These are phyloP conservation scores for Pythium sp. DNA, from an alignment of 352 stramenopile species.

Conservation along the genomic window DNA sequence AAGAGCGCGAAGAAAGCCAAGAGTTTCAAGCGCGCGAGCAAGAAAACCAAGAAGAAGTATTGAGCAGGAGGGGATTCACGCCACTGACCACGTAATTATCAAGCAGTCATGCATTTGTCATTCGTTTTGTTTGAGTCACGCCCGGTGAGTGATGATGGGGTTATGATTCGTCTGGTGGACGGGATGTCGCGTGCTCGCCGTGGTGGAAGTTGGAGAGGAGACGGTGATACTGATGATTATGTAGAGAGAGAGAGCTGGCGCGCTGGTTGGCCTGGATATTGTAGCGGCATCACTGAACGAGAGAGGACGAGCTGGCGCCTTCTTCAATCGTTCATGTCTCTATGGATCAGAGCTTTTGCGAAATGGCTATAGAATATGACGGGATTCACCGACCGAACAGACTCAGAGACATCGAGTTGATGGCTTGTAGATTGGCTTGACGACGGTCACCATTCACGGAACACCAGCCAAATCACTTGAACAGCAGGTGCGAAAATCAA, in stretches of 20 bases:
- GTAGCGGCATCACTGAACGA: background rate
- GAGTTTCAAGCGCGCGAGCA: slow-evolving; percentile 6
- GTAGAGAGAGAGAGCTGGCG: background rate
- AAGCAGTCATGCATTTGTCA: background rate
- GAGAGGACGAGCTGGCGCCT: background rate
- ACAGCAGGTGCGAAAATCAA: background rate
- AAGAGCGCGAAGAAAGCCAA: slow-evolving; percentile 7
- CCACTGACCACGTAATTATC: background rate
- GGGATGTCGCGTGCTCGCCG: background rate
- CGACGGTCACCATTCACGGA: background rate
- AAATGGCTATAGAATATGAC: background rate
- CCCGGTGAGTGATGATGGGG: background rate
- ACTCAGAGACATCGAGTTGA: background rate
- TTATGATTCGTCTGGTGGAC: background rate
- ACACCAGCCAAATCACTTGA: background rate
- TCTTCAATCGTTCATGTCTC: background rate
- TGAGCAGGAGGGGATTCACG: background rate
- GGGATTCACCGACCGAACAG: background rate
- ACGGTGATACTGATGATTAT: background rate
- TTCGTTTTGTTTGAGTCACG: background rate
- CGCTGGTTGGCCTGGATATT: background rate
- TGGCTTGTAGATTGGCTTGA: background rate
- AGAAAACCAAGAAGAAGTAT: slow-evolving; percentile 12
- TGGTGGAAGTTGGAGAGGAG: background rate
- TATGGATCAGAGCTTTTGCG: too few species aligned